These are phyloP conservation scores for Mycoemilia scoparia DNA, from an alignment of 192 early-diverging fungal genomes.

Conservation along the genomic window DNA sequence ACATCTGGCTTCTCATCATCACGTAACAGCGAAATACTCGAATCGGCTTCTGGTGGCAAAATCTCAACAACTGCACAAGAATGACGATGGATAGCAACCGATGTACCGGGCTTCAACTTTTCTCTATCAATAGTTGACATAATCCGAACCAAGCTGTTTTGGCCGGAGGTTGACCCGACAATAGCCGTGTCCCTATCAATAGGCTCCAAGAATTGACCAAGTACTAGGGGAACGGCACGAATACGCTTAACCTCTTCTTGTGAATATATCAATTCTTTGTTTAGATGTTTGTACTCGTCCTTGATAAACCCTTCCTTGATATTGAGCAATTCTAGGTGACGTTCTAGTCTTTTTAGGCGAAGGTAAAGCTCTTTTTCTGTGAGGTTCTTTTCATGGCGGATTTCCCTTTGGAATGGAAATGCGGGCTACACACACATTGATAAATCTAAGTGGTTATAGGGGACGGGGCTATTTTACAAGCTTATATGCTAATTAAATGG, in stretches of 20 bases:
- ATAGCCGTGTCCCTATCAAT: slow-evolving; percentile 96
- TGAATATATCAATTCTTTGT: slow-evolving; percentile 82
- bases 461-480: too few relatives aligned
- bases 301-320: slow-evolving; percentile 99
- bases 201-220: slow-evolving; percentile 96
- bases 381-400: slow-evolving; percentile 42
- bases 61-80: slow-evolving; percentile 95
- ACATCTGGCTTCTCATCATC: slow-evolving; percentile 68
- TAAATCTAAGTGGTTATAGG: too few relatives aligned
- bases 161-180: slow-evolving; percentile 80
- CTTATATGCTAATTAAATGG: too few relatives aligned
- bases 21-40: slow-evolving; percentile 73
- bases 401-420: too few relatives aligned
- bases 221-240: slow-evolving; percentile 89
- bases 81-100: slow-evolving; percentile 90
- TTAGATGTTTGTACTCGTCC: slow-evolving; percentile 94
- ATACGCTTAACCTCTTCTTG: slow-evolving; percentile 98
- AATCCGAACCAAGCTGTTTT: slow-evolving; percentile 84
- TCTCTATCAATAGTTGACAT: slow-evolving; percentile 94
- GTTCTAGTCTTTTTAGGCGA: slow-evolving; percentile 83
- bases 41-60: slow-evolving; percentile 88
- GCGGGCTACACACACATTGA: too few relatives aligned
- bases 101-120: slow-evolving; percentile 82
- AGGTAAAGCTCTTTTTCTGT: slow-evolving; percentile 85
- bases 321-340: slow-evolving; percentile 86